Conservation (phyloP, 2,329 filamentous ascomycete genomes). For the Dendrostoma leiphaemia region DNA sequence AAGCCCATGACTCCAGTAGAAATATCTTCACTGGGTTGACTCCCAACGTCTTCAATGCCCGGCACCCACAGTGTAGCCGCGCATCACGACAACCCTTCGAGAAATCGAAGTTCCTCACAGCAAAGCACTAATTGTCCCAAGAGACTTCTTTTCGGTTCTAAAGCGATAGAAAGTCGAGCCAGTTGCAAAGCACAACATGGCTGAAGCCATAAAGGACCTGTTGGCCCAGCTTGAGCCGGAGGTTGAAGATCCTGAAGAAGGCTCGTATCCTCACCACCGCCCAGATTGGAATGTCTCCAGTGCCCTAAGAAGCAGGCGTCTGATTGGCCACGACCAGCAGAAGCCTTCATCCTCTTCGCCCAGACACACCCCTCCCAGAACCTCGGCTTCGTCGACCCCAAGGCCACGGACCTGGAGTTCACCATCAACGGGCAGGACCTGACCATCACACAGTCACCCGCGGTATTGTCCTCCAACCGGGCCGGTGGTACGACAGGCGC, state of each 20-base stretch:
- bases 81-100: too few relatives aligned
- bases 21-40: too few relatives aligned
- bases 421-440: conserved; percentile 68
- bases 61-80: too few relatives aligned
- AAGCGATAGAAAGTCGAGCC: too few relatives aligned
- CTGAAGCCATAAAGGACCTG: conserved; percentile 21
- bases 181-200: too few relatives aligned
- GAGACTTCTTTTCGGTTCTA: too few relatives aligned
- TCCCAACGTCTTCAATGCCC: too few relatives aligned
- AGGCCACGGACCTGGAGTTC: conserved; percentile 63
- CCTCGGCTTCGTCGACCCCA: conserved; percentile 81
- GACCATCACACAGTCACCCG: conserved; percentile 78
- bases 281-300: neutral
- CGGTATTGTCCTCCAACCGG: conserved; percentile 74
- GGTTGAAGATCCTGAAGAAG: conserved; percentile 49
- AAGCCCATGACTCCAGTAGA: too few relatives aligned
- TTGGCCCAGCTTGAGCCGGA: conserved; percentile 38
- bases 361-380: conserved; percentile 70
- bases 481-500: conserved; percentile 57
- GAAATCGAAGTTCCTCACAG: too few relatives aligned
- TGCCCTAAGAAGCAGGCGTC: too few relatives aligned
- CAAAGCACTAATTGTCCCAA: too few relatives aligned
- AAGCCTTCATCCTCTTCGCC: conserved; percentile 85
- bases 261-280: conserved; percentile 24
- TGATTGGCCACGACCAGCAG: too few relatives aligned